Conservation (phyloP, 2,329 filamentous ascomycete genomes). For the Exophiala sp. region DNA sequence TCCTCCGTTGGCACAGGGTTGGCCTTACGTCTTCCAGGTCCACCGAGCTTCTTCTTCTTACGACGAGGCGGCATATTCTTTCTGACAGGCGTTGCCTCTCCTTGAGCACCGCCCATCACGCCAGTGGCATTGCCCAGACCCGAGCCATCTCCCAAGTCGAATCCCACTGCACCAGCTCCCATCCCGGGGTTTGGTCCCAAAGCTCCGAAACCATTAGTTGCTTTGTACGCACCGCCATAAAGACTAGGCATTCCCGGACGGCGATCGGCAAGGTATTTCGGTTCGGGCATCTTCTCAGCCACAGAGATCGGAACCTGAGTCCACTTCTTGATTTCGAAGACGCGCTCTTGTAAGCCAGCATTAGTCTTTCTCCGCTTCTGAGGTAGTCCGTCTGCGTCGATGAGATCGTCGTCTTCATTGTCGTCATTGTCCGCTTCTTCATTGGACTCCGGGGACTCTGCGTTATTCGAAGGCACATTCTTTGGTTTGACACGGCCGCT, state of each 20-base stretch:
- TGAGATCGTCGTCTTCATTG: slow-evolving; percentile 41
- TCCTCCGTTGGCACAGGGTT: slow-evolving; percentile 6
- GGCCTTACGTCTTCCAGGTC: slow-evolving; percentile 24
- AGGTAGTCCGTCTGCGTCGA: slow-evolving; percentile 34
- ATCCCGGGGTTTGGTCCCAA: slow-evolving; percentile 11
- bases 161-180: slow-evolving; percentile 9
- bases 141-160: slow-evolving; percentile 25
- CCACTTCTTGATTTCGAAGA: slow-evolving; percentile 59
- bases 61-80: slow-evolving; percentile 27
- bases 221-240: slow-evolving; percentile 35
- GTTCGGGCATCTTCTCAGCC: slow-evolving; percentile 52
- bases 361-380: slow-evolving; percentile 18
- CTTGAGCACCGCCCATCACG: slow-evolving; percentile 5
- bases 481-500: slow-evolving; percentile 18
- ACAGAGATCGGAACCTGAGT: slow-evolving; percentile 53
- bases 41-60: slow-evolving; percentile 30
- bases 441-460: slow-evolving; percentile 23
- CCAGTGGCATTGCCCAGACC: slow-evolving; percentile 23
- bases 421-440: slow-evolving; percentile 37
- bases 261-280: slow-evolving; percentile 61
- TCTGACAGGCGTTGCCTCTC: slow-evolving; percentile 18
- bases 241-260: slow-evolving; percentile 56
- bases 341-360: slow-evolving; percentile 38
- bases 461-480: slow-evolving; percentile 15
- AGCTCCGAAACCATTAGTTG: slow-evolving; percentile 23